Evolutionary conservation across 305 asterid genomes (phyloP), one percentile per base, ranked within the genome.

Genomic region (Fraxinus latifolia): DNA sequence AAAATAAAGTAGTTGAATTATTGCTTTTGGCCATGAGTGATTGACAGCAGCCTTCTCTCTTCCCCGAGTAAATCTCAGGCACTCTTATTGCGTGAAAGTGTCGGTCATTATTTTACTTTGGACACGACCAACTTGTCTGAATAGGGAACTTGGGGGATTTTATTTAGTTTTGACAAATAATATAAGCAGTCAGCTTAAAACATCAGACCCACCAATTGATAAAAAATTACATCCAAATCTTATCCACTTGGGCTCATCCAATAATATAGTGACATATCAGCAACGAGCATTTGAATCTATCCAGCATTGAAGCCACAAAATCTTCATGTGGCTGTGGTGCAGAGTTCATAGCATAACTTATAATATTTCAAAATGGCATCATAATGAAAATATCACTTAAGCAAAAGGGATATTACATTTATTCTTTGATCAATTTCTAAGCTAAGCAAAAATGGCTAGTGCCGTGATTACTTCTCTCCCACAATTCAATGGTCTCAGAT

Each of bases 381-480:
- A 78, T 55, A 74, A 44, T 29, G 19, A 68, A 37, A 78, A 11
- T 39, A 79, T 75, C 78, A 36, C 70, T 7, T 23, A 76, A 11
- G 23, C 75, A 42, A 7, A 39, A 19, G 25, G 23, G 47, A 25
- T 11, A 23, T 31, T 21, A 12, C 23, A 34, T 44, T 39, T 29
- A 67, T n/a, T 42, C 65, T 80, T 85, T 44, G 77, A 80, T 39
- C 11, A 34, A 6, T 60, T 78, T 81, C 73, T n/a, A 23, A 76
- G n/a, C 47, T 78, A 23, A 78, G 72, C 14, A 7, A 79, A 86
- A 86, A 94, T 94, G 98, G 97, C 97, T 19, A 77, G 93, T 50
- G 89, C 90, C 8, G 88, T 88, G 77, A 89, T 88, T 89, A 91
- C 93, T 81, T 89, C 95, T 76, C 91, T 92, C 80, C 95, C 97